Evolutionary conservation across 306 rosid species (phyloP).

Genomic region (Vachellia collinsii): DNA sequence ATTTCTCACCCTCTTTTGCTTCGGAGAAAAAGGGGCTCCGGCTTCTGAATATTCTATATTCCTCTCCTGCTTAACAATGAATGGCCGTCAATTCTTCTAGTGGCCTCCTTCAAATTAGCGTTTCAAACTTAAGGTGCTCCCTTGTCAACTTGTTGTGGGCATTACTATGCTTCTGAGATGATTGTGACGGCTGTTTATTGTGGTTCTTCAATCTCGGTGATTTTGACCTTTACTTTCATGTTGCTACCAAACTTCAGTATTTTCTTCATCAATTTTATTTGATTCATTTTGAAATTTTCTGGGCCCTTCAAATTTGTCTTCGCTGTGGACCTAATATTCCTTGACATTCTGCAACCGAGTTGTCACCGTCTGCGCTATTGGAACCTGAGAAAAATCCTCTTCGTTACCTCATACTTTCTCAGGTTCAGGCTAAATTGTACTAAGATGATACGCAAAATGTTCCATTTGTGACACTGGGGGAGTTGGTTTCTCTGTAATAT

Average conservation of each 20-base stretch:
- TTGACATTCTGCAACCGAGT: conserved; percentile 30
- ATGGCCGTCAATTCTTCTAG: background rate
- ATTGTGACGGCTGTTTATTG: conserved; percentile 40
- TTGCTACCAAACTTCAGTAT: conserved; percentile 31
- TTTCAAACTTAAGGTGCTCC: conserved; percentile 36
- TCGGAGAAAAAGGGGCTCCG: conserved; percentile 19
- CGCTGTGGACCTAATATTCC: conserved; percentile 34
- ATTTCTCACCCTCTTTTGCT: conserved; percentile 28
- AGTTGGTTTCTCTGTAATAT: conserved; percentile 21
- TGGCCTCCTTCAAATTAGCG: conserved; percentile 14
- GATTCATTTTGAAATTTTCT: conserved; percentile 12
- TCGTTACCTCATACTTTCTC: conserved; percentile 27
- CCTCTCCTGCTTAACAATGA: conserved; percentile 10
- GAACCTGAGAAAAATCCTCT: conserved; percentile 22
- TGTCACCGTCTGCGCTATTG: conserved; percentile 18
- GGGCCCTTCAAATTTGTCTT: conserved; percentile 23
- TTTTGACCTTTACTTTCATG: conserved; percentile 50
- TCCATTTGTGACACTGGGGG: conserved; percentile 28
- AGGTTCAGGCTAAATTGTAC: conserved; percentile 21
- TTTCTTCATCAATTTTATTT: conserved; percentile 27
- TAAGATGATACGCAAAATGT: background rate
- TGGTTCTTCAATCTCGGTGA: conserved; percentile 42
- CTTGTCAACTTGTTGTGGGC: conserved; percentile 31
- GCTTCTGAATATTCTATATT: conserved; percentile 17
- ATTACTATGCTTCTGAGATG: conserved; percentile 33